These are phyloP conservation scores for Irpex sp. DNA, from an alignment of 1,284 basidiomycete genomes.

Conservation along the genomic window DNA sequence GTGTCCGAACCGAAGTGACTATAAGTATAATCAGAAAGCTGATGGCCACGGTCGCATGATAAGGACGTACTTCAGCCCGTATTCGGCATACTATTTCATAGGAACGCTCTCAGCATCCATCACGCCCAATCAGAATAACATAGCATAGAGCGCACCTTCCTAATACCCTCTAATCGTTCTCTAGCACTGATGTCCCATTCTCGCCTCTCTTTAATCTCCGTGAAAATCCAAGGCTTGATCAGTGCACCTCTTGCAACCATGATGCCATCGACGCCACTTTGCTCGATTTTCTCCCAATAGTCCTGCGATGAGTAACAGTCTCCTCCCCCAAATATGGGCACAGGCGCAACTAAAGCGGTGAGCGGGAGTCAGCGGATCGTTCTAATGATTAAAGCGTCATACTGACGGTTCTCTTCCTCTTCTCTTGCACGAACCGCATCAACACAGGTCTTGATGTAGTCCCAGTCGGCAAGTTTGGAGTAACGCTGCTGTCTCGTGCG, in stretches of 20 bases:
- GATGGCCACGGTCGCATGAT: not conserved
- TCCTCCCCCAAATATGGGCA: slow-evolving; percentile 95
- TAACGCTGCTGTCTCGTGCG: slow-evolving; percentile 91
- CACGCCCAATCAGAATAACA: not conserved
- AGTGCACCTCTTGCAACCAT: slow-evolving; percentile 95
- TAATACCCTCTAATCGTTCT: slow-evolving; percentile 86
- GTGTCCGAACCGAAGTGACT: slow-evolving; percentile 93
- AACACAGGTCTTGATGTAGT: slow-evolving; percentile 86
- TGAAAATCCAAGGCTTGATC: slow-evolving; percentile 97
- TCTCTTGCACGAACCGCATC: slow-evolving; percentile 78
- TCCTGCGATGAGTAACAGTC: slow-evolving; percentile 89
- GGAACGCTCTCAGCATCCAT: not conserved
- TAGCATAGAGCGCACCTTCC: slow-evolving; percentile 52
- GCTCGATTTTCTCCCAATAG: slow-evolving; percentile 78
- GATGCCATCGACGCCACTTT: slow-evolving; percentile 85
- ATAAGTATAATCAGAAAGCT: not conserved
- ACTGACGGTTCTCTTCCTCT: slow-evolving; percentile 71
- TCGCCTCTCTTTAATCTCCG: slow-evolving; percentile 87
- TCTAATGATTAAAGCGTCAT: not conserved
- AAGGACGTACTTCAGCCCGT: slow-evolving; percentile 59
- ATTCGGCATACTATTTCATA: slow-evolving; percentile 70
- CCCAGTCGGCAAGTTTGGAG: slow-evolving; percentile 86
- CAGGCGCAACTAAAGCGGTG: slow-evolving; percentile 57
- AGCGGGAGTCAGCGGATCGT: not conserved
- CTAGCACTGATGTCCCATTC: slow-evolving; percentile 95